phyloP scores from a whole-genome alignment of 345 rosid genomes.

The Euphorbia tirucalli region DNA sequence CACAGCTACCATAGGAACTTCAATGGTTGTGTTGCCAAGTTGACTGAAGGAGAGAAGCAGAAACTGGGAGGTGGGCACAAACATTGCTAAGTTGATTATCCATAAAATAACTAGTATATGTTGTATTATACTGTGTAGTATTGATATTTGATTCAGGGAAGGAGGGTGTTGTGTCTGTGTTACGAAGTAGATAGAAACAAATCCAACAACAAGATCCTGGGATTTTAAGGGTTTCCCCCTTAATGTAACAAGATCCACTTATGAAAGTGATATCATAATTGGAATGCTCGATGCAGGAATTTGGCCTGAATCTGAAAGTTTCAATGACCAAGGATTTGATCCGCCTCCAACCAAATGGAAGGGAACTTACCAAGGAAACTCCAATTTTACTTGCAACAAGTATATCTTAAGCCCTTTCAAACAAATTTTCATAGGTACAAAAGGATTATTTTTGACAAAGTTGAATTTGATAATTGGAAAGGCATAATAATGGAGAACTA shows the following conservation, averaged over 20 bases:
- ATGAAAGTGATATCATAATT: slow-evolving; percentile 3
- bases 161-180: slow-evolving; percentile 10
- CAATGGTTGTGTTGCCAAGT: slow-evolving; percentile 16
- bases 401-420: not conserved
- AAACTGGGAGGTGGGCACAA: not conserved
- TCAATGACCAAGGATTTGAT: slow-evolving; percentile 9
- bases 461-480: slow-evolving; percentile 1
- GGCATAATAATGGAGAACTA: not conserved
- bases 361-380: not conserved
- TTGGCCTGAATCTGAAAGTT: slow-evolving; percentile 13
- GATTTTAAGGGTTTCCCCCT: slow-evolving; percentile 6
- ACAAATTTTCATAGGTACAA: no score
- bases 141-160: not conserved
- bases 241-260: not conserved
- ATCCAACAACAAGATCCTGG: slow-evolving; percentile 13
- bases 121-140: no score
- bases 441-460: no score
- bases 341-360: slow-evolving; percentile 11
- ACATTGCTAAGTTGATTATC: no score
- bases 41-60: slow-evolving; percentile 4
- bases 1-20: slow-evolving; percentile 4
- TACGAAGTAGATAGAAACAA: not conserved
- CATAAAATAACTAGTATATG: no score
- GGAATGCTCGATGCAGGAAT: slow-evolving; percentile 9
- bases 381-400: no score